These are phyloP conservation scores for Yarrowia yakushimensis DNA, from an alignment of 805 yeast species.

Conservation along the genomic window DNA sequence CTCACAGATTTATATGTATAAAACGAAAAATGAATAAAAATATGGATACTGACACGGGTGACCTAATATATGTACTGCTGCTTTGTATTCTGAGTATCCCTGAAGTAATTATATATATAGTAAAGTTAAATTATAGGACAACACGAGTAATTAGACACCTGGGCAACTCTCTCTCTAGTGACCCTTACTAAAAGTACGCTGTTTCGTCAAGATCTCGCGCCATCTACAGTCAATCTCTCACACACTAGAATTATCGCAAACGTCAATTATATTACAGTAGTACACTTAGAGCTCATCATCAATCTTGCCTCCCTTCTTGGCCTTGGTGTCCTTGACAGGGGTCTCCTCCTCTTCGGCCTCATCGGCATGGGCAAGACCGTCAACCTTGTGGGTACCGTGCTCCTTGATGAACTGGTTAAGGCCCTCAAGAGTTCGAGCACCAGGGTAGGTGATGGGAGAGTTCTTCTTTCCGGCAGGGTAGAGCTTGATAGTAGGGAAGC, in stretches of 20 bases:
- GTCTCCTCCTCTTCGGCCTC: conserved; percentile 35
- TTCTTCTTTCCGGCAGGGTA: conserved; percentile 82
- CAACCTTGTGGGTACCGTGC: conserved; percentile 60
- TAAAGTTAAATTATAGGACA: no score
- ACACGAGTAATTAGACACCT: no score
- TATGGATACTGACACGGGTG: no score
- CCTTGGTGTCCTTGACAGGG: conserved; percentile 26
- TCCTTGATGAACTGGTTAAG: conserved; percentile 69
- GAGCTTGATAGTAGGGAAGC: conserved; percentile 88
- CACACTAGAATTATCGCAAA: no score
- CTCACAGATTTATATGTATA: neutral
- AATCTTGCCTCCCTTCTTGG: conserved; percentile 30
- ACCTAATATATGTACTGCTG: neutral
- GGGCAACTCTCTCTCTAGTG: no score
- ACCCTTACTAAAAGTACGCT: no score
- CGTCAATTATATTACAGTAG: conserved; percentile 22
- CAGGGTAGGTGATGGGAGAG: conserved; percentile 61
- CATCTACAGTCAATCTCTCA: no score
- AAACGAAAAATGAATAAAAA: neutral
- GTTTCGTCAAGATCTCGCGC: no score
- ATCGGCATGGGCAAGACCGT: conserved; percentile 43
- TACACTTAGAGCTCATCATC: conserved; percentile 29
- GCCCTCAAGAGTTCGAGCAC: conserved; percentile 69
- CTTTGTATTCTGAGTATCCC: no score
- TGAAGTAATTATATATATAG: no score